Percentiles rank a stretch among this genome's conserved stretches.
phyloP scores from a whole-genome alignment of 257 asterid species.

The Ajuga chamaepitys region DNA sequence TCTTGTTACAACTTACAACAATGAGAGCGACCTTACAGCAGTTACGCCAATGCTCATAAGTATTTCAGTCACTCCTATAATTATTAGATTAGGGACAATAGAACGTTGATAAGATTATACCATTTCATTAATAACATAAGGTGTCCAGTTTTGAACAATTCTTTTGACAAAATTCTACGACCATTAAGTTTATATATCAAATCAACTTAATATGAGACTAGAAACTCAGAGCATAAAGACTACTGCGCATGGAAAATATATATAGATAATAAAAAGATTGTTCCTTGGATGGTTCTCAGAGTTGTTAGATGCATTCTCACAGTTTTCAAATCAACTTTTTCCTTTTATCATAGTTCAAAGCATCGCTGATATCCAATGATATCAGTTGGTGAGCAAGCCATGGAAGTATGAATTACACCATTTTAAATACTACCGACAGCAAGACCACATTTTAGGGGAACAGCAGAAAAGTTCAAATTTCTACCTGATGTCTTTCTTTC shows the following conservation, averaged over 20 bases:
- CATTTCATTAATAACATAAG: not conserved
- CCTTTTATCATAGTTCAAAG: not conserved
- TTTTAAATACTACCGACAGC: not conserved
- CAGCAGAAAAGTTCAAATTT: not conserved
- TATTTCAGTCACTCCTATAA: not conserved
- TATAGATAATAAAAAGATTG: not conserved
- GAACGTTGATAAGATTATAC: not conserved
- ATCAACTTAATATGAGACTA: not conserved
- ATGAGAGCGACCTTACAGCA: not conserved
- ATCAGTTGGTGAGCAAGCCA: not conserved
- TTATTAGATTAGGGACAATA: not conserved
- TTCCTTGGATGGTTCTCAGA: not conserved
- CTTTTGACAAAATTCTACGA: not conserved
- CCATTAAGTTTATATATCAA: not conserved
- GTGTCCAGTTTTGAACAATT: not conserved
- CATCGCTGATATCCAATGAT: not conserved
- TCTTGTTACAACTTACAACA: not conserved
- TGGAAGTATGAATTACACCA: not conserved
- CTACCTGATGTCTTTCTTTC: slow-evolving; percentile 97
- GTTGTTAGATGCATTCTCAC: not conserved
- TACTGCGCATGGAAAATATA: not conserved
- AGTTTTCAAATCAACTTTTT: not conserved
- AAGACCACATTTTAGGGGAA: not conserved
- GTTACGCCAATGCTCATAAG: not conserved
- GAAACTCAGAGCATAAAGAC: not conserved